These are phyloP conservation scores for Tolypocladium album DNA, from an alignment of 2,329 filamentous ascomycete genomes.

Conservation along the genomic window DNA sequence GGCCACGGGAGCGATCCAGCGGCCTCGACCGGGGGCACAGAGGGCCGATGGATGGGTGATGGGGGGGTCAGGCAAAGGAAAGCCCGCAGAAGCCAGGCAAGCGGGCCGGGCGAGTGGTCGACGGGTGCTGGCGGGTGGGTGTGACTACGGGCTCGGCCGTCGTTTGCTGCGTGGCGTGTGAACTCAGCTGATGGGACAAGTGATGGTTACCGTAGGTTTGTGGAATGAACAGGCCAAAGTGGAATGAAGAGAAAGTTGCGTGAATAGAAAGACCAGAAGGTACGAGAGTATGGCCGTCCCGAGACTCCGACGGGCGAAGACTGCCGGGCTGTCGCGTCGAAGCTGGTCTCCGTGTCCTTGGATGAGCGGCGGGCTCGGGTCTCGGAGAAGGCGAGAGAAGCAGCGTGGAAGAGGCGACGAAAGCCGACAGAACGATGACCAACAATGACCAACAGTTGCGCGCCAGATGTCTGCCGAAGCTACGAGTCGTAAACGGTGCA, in stretches of 20 bases:
- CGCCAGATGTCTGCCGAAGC: neutral
- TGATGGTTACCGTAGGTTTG: neutral
- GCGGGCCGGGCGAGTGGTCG: neutral
- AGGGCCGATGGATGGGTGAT: neutral
- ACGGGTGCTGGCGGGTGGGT: neutral
- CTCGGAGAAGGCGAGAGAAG: slow-evolving; percentile 11
- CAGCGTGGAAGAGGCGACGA: neutral
- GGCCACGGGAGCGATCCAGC: neutral
- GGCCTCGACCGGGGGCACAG: neutral
- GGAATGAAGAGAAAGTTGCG: neutral
- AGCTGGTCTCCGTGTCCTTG: neutral
- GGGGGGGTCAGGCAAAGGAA: neutral
- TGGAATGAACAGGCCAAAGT: neutral
- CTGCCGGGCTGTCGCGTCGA: neutral
- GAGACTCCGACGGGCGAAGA: neutral
- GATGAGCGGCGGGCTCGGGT: slow-evolving; percentile 2
- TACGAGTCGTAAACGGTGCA: neutral
- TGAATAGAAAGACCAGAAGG: neutral
- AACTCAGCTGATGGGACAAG: slow-evolving; percentile 1
- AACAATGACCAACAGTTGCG: neutral
- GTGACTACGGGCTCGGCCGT: neutral
- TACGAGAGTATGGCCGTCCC: neutral
- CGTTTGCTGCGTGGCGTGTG: neutral
- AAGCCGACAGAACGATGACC: neutral
- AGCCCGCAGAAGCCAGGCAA: neutral